A percentile compares a stretch with the other conserved stretches of the same genome.
Conservation (phyloP, 2,329 filamentous ascomycete genomes). For the Phaeosphaeria sp. region DNA sequence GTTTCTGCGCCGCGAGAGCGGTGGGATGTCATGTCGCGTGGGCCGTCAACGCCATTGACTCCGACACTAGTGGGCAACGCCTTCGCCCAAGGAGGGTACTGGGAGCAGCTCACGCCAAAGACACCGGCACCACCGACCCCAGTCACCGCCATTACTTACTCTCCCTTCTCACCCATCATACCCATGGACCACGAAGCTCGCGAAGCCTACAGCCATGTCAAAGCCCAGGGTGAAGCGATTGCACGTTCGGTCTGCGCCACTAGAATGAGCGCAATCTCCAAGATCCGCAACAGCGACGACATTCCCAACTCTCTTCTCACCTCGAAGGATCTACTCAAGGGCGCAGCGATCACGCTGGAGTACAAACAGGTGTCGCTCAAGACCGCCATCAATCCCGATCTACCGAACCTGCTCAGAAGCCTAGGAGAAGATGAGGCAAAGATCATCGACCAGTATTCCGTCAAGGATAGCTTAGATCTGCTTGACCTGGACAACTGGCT, state of each 20-base stretch:
- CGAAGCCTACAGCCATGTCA: constrained; percentile 8
- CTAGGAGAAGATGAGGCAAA: constrained; percentile 10
- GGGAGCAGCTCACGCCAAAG: constrained; percentile 17
- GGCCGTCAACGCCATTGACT: constrained; percentile 20
- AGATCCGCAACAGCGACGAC: constrained; percentile 4
- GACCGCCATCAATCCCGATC: not conserved
- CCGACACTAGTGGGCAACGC: constrained; percentile 20
- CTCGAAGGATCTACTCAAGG: constrained; percentile 5
- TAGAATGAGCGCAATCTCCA: constrained; percentile 4
- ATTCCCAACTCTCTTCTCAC: constrained; percentile 14
- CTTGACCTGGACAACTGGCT: constrained; percentile 15
- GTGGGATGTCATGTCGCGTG: constrained; percentile 19
- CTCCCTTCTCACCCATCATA: constrained; percentile 3
- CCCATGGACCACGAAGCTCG: constrained; percentile 5
- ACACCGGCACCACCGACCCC: constrained; percentile 1
- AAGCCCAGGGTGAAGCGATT: constrained; percentile 1
- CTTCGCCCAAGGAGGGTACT: constrained; percentile 23
- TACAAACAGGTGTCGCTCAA: not conserved
- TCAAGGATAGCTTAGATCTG: constrained; percentile 1
- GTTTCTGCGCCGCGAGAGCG: constrained; percentile 17
- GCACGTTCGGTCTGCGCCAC: constrained; percentile 15
- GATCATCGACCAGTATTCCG: constrained; percentile 5
- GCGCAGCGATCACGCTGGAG: constrained; percentile 4
- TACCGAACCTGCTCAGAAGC: not conserved
- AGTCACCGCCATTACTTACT: constrained; percentile 1